Base-by-base conservation (phyloP, 352 stramenopile species). In the Phytopythium cucurbitacearum region DNA sequence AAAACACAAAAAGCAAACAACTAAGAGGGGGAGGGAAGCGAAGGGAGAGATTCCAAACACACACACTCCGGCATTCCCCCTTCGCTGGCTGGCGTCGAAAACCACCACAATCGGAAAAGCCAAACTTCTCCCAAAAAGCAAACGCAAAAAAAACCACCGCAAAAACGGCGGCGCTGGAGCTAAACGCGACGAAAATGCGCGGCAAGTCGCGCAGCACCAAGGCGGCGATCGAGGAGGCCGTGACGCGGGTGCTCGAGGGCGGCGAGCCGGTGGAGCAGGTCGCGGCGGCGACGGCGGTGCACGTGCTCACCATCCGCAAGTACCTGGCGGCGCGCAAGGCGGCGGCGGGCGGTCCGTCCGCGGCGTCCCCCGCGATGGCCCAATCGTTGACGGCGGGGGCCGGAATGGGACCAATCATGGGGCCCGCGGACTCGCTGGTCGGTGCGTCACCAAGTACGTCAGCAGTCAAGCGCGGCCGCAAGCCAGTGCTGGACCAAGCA, bases 181-280 rank as follows among this genome's bases (percentile, higher is more conserved):
- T 28, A 28, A 28, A 28, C 21, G 1, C 9, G 5, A 15, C 13
- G 11, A 51, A 43, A 44, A 46, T 46, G 48, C 48, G 48, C 3
- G 48, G 48, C n/a, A 53, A 53, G 13, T 32, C 48, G 16, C 48
- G 48, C 37, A 53, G 48, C 48, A 53, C 48, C 48, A 53, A 53
- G 48, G 48, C 48, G 48, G 37, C 48, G 48, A 46, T 53, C 28
- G 48, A 53, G 16, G 48, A 53, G 0, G 48, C 48, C n/a, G 48
- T 53, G 48, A 53, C 15, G 35, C 48, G 48, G 15, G 48, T 53
- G 48, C 37, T 53, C 3, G 48, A 53, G 9, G 48, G 37, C 37
- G 48, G 48, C 38, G 48, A 53, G 48, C 36, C 10, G 9, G 12
- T 53, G 37, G 48, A 53, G 48, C 35, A 45, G 4, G 48, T 53